Evolutionary conservation across 73 alveolate species (phyloP), one percentile per base, ranked within the genome.

Genomic region (Paramecium primaurelia): DNA sequence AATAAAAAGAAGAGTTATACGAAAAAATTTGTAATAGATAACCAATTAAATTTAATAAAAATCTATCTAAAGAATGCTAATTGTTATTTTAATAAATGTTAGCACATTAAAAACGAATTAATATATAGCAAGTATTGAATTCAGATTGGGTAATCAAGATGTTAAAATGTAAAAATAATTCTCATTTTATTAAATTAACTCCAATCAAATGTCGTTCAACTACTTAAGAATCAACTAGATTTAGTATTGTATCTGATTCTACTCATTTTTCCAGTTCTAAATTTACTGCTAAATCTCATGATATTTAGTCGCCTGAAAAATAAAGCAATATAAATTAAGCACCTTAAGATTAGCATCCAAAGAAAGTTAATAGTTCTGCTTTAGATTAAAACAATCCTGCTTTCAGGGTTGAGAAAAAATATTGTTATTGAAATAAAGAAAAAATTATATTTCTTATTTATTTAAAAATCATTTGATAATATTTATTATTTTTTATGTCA

Each of bases 101-200:
- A 30, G 40, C 87, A 36, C 87, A 73, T 18, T 30, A 73, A 20
- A 73, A 71, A 73, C 38, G 87, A 73, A 73, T 73, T 38, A 73
- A 73, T 73, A 73, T 73, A 2, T 37, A 32, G 6, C n/a, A 34
- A 18, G 64, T 73, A 1, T 26, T 73, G 20, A 37, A 34, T 73
- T 73, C 64, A 14, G 20, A 34, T 10, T 73, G 87, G 87, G 59
- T 38, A n/a, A 34, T 34, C 9, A 37, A 34, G 8, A 73, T 73
- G 87, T 20, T 73, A 30, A 12, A 32, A 28, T 26, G 84, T 28
- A 64, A 28, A 3, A 64, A 64, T 64, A 64, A 32, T 32, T 64
- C 16, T 0, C 28, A 14, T 64, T 2, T 42, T 34, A 12, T 25
- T 28, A 0, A 26, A 64, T 28, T 73, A 6, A 73, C 87, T 73